Evolutionary conservation across 2,329 filamentous ascomycete genomes (phyloP).

Genomic region (Scedosporium apiospermum): DNA sequence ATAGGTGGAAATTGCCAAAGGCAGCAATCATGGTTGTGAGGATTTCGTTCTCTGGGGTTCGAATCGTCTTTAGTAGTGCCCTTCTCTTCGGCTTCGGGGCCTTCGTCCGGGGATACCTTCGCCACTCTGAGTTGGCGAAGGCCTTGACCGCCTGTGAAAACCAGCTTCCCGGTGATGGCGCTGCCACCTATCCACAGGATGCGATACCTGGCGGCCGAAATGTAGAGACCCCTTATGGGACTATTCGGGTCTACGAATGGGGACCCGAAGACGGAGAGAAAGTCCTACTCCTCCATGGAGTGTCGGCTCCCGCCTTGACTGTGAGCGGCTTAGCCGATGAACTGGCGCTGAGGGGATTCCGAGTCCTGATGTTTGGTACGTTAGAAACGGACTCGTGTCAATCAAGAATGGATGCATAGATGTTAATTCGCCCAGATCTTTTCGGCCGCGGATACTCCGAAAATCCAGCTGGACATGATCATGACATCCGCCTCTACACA

Average conservation of each 20-base stretch:
- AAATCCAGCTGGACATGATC: constrained; percentile 46
- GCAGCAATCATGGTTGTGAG: too few relatives aligned
- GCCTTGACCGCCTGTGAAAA: too few relatives aligned
- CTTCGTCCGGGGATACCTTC: too few relatives aligned
- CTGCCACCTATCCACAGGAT: constrained; percentile 51
- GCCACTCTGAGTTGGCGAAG: too few relatives aligned
- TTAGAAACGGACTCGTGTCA: constrained; percentile 11
- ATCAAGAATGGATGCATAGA: background rate
- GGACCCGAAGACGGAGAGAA: constrained; percentile 62
- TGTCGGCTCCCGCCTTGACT: constrained; percentile 67
- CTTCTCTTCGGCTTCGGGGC: too few relatives aligned
- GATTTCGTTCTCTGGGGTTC: too few relatives aligned
- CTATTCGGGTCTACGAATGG: constrained; percentile 69
- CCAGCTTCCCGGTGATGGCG: background rate
- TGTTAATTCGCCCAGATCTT: constrained; percentile 41
- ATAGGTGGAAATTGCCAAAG: too few relatives aligned
- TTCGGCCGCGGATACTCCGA: constrained; percentile 74
- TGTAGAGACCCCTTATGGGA: constrained; percentile 61
- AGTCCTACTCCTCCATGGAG: constrained; percentile 70
- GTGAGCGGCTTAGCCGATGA: constrained; percentile 56
- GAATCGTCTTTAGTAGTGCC: too few relatives aligned
- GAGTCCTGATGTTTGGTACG: constrained; percentile 70
- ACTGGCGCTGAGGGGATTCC: constrained; percentile 55
- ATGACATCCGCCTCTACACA: constrained; percentile 56
- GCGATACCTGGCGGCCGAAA: constrained; percentile 60